Base-by-base conservation (phyloP, 306 rosid species). In the Fragaria ananassa region DNA sequence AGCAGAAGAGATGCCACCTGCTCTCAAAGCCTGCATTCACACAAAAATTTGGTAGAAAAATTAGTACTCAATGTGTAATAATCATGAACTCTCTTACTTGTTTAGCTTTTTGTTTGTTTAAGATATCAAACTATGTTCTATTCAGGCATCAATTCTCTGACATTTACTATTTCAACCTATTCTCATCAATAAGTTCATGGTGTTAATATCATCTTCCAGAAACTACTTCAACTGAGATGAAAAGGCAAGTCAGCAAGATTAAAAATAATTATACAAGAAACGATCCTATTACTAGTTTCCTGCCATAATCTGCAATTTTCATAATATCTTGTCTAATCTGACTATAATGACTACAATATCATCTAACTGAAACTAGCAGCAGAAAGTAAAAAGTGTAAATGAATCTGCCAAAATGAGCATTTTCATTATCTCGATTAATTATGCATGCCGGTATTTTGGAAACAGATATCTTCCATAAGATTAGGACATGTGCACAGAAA, bases 1-100 rank as follows among this genome's bases (percentile, higher is more conserved):
- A 78, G 96, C 83, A 10, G 87, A 74, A 14, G 98, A 82, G 64
- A 89, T 88, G 82, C 78, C 83, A 63, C 88, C 87, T 65, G 91
- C 88, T 70, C 99, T 86, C 78, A 96, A 75, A 76, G 85, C 96
- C 99, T 96, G 91, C 68, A 77, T 10, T 67, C 21, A 51, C 77
- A 79, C 3, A 75, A 70, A 46, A 25, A 66, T 57, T 54, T 23
- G n/a, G 12, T 29, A 76, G 71, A 79, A 64, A 37, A 42, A 49
- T 58, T 76, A 54, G 74, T 57, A 67, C 71, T 56, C 11, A 45
- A 45, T 23, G n/a, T 29, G 60, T 54, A 8, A n/a, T 19, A n/a
- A 54, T 54, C 3, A 57, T 57, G 35, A 61, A 29, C 41, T 5
- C 11, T 29, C 41, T 61, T 60, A 34, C 6, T 10, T 35, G 61